Percentiles rank a stretch among this genome's conserved stretches.
Conservation (phyloP, 2,329 filamentous ascomycete species). For the Zymoseptoria tritici region DNA sequence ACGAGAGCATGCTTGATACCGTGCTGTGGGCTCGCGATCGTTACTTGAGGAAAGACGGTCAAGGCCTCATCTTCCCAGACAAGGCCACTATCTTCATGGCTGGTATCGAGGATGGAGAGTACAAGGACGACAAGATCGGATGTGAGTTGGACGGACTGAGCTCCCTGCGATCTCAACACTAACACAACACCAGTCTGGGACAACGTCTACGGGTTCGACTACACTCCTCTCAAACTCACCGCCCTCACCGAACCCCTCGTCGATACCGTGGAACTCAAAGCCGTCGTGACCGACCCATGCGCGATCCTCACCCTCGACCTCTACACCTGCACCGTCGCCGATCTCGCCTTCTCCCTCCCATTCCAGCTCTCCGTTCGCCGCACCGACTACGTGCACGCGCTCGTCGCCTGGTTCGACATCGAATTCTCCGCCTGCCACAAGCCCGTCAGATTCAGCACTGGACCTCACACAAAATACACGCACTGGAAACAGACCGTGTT, state of each 20-base stretch:
- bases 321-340: constrained; percentile 79
- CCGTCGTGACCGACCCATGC: constrained; percentile 86
- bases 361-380: constrained; percentile 72
- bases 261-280: constrained; percentile 95
- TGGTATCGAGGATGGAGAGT: constrained; percentile 96
- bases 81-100: constrained; percentile 97
- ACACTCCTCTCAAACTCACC: constrained; percentile 84
- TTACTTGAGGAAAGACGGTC: constrained; percentile 74
- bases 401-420: constrained; percentile 99
- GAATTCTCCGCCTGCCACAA: constrained; percentile 98
- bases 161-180: constrained; percentile 14
- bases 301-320: constrained; percentile 83
- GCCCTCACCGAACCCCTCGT: constrained; percentile 93
- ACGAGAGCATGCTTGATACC: constrained; percentile 98
- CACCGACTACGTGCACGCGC: constrained; percentile 90
- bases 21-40: constrained; percentile 92
- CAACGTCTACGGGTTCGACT: constrained; percentile 97
- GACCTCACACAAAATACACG: constrained; percentile 96
- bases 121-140: constrained; percentile 99
- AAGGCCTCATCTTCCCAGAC: constrained; percentile 84
- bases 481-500: constrained; percentile 99
- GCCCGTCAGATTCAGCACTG: constrained; percentile 91
- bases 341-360: constrained; percentile 74
- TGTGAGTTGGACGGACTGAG: constrained; percentile 54
- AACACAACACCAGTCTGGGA: constrained; percentile 71